Evolutionary conservation across 208 protist genomes (phyloP), one percentile per base, ranked within the genome.

Genomic region (Leishmania mexicana): DNA sequence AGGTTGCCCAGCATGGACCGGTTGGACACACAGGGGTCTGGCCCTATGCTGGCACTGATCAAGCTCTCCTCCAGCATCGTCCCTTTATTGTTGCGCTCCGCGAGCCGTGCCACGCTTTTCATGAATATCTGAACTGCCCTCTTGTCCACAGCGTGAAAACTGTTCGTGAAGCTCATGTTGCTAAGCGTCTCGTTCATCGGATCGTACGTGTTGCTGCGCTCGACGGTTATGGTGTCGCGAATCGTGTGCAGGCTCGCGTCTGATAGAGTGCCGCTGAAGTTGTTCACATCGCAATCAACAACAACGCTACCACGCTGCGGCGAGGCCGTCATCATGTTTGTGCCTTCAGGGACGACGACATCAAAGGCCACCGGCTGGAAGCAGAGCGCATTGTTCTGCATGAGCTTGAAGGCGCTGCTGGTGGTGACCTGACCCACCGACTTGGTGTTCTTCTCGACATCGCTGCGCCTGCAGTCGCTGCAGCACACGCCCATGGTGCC

Each of bases 111-210:
- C 38, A 97, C 77, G 31, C 51, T 84, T 58, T 86, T 83, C 57
- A 94, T 80, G 81, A 97, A 97, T 15, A 76, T 45, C 6, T 85
- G 82, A 73, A 97, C 85, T 8, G 85, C 83, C 38, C 51, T 82
- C 53, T 86, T 76, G 64, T 90, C 83, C 40, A 97, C 92, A 47
- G 94, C 88, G 75, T 77, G 75, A 73, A 93, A 87, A 78, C 88
- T 89, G 81, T 97, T 97, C 21, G 93, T 95, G 74, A 96, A 92
- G 76, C 88, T 93, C 84, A 93, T 89, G 74, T 86, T 90, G 73
- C 80, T 82, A 62, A 89, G 82, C 2, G 89, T 76, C 35, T 58
- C 64, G 53, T 60, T 76, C 53, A 81, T 70, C 2, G 74, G 78
- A 49, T 79, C 77, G 67, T 79, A 77, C 68, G 51, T 54, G 74